Evolutionary conservation across 2,329 filamentous ascomycete species (phyloP), one percentile per base, ranked within the genome.

Genomic region (Xylariaceae sp.): DNA sequence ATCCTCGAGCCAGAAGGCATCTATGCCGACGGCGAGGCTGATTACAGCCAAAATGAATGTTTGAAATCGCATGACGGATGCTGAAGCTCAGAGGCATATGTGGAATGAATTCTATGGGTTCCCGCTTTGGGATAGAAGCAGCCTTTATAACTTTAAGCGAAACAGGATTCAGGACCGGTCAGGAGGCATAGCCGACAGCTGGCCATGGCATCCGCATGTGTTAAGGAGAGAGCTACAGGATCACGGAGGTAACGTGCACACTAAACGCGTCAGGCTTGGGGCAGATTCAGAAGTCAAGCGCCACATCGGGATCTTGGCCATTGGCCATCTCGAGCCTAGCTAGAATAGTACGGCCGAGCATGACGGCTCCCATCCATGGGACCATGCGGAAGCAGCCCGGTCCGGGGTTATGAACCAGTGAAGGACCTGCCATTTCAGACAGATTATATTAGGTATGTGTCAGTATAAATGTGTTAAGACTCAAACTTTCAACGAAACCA

Each of bases 1-100:
- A 49, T 71, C 64, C 44, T 59, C 63, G 26, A 72, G 65, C 70
- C 70, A 72, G 62, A 66, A 71, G 56, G 69, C 68, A 45, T 71
- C 65, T 16, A 67, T 61, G 54, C 65, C 64, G n/a, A 67, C 57
- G 48, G 65, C 61, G 10, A 71, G 65, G 64, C 68, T 64, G 47
- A 67, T 45, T 20, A 66, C 60, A 62, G 68, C 66, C 62, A 66
- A 54, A 52, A 72, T 47, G 50, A 72, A 60, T 18, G 65, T 63
- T 23, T 65, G 65, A 46, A 71, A 66, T 56, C 65, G 65, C 70
- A 72, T 72, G 19, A 60, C 67, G 62, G 51, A 45, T 49, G 54
- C 50, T 40, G 48, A 40, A 32, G 52, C 29, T 19, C 56, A 32
- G 54, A 59, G 52, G 54, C 50, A 54, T 54, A 52, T 44, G 47